Evolutionary conservation across 2,329 filamentous ascomycete genomes (phyloP), one percentile per base, ranked within the genome.

Genomic region (Leptographium radiaticola): DNA sequence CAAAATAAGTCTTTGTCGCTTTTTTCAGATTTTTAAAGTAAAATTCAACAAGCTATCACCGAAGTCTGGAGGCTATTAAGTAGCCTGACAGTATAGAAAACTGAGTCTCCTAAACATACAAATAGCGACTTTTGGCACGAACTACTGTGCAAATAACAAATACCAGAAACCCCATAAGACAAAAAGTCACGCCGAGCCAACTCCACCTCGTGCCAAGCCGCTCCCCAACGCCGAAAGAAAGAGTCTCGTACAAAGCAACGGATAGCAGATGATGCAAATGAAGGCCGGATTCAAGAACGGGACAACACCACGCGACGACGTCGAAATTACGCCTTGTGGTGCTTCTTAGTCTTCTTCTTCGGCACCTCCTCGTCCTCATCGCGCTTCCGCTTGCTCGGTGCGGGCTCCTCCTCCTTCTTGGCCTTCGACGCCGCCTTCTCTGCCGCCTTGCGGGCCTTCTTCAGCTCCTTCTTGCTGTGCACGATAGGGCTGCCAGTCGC

Each of bases 401-500:
- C 70, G 49, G 69, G 68, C 16, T 72, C 33, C 44, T 68, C 65
- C 62, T 81, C 30, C 13, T 5, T 16, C 7, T 6, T 16, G 6
- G 18, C 38, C 46, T 44, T 36, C 50, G 64, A 63, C 59, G 64
- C 64, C 53, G 61, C 62, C 52, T 53, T 55, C 50, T 61, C 54
- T 49, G 57, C 56, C 2, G 59, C 58, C 54, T 63, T 62, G 55
- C 58, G 60, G 56, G 64, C 62, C 58, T 69, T 67, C 60, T 67
- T 63, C 50, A 69, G 67, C 56, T 68, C 64, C 62, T 71, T 69
- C 65, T 76, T 75, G 60, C 65, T 86, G 62, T 83, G 69, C 5
- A 86, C 74, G 60, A 79, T 75, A 43, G 85, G 81, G 51, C 76
- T 82, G 55, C 85, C 85, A 57, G 86, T 79, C 13, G 71, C 70